Base-by-base conservation (phyloP, 2,329 filamentous ascomycete species). In the Hypoxylon sp. region DNA sequence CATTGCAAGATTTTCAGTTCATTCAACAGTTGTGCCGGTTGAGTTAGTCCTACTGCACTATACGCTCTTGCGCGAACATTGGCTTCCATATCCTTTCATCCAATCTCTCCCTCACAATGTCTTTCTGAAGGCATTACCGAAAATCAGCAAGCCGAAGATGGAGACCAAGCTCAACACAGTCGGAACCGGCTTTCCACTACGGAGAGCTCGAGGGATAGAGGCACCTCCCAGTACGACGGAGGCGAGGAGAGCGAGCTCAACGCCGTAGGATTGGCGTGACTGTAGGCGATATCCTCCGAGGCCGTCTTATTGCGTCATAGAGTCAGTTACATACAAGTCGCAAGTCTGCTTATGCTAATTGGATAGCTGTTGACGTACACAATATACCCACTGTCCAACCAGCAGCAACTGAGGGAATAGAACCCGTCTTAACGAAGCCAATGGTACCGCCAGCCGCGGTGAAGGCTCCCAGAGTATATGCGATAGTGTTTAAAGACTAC, bases 171-270 rank as follows among this genome's bases (percentile, higher is more conserved):
- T 95, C 75, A 99, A 81, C 9, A 90, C 88, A 60, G 91, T 84
- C 0, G 96, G 95, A 55, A 99, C 87, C 0, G 93, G 92, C 86
- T 98, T 99, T 73, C 86, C 84, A 43, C 90, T 87, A 78, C 89
- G 92, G 75, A 99, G 89, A 3, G 94, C 96, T 55, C 96, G 87
- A 11, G 96, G 96, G 65, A 98, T 90, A 1, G 92, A 91, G 43
- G 91, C 91, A 19, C 93, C 94, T 43, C 86, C 95, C 34, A 99
- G 86, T 25, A 98, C 82, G n/a, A 93, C 74, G 0, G 93, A 97
- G 3, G 96, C 96, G 45, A 97, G 84, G 8, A 99, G 85, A n/a
- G 91, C 92, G 45, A 97, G 83, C 80, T 98, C 96, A 71, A 96
- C 82, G 68, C 95, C 96, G 78, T 96, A 97, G 2, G 91, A 78